Percentiles rank a stretch among this genome's conserved stretches.
Evolutionary conservation across 805 yeast genomes (phyloP).

Genomic region (Wickerhamomyces rabaulensis): DNA sequence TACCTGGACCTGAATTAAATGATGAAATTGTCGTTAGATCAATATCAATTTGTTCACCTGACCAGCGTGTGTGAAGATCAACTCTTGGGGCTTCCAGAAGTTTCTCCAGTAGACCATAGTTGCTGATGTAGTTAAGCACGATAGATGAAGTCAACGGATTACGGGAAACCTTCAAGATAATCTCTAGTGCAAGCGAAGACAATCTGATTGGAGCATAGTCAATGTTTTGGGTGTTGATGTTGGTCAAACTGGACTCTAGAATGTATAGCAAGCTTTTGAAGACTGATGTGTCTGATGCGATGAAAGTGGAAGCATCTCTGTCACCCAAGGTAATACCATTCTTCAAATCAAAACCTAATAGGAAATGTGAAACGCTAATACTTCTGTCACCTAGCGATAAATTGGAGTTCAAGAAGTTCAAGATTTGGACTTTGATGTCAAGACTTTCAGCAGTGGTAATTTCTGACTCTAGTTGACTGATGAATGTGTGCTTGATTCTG

Average conservation of each 20-base stretch:
- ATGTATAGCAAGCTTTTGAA: conserved; percentile 48
- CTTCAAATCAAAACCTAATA: conserved; percentile 65
- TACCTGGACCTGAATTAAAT: conserved; percentile 28
- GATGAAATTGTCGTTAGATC: conserved; percentile 27
- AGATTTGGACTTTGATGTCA: conserved; percentile 48
- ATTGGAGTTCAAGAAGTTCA: conserved; percentile 52
- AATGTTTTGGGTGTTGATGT: conserved; percentile 35
- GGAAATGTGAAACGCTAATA: conserved; percentile 62
- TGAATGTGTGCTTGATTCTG: conserved; percentile 66
- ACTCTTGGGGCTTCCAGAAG: conserved; percentile 48
- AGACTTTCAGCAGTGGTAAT: conserved; percentile 35
- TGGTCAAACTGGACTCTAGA: conserved; percentile 41
- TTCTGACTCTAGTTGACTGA: conserved; percentile 55
- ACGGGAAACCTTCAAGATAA: conserved; percentile 56
- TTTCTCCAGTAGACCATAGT: conserved; percentile 44
- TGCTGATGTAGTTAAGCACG: conserved; percentile 48
- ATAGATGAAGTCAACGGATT: conserved; percentile 48
- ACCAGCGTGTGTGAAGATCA: conserved; percentile 52
- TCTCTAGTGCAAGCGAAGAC: conserved; percentile 53
- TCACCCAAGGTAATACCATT: conserved; percentile 47
- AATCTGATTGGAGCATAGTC: conserved; percentile 53
- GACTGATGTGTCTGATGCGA: conserved; percentile 49
- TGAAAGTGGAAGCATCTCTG: conserved; percentile 41
- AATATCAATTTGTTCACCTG: conserved; percentile 38
- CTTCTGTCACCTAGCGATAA: conserved; percentile 36